Percentiles rank a stretch among this genome's conserved stretches.
phyloP scores from a whole-genome alignment of 2,329 filamentous ascomycete species.

The Xylariales sp. region DNA sequence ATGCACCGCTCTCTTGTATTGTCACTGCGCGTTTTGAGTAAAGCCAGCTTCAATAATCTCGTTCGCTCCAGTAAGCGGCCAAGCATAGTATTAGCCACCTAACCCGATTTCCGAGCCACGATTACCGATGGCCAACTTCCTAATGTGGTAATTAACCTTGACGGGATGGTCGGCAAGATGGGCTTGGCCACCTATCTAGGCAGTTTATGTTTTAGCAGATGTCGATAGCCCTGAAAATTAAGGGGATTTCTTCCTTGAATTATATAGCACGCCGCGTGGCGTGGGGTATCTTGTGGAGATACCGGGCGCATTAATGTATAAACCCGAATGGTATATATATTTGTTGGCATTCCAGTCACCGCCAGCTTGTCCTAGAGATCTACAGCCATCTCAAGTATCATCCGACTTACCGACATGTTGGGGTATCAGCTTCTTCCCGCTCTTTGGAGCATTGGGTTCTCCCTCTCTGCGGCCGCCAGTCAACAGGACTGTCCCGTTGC shows the following conservation, averaged over 20 bases:
- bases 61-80: slow-evolving; percentile 18
- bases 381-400: not conserved
- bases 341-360: not conserved
- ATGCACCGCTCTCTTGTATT: not conserved
- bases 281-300: slow-evolving; percentile 19
- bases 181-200: slow-evolving; percentile 33
- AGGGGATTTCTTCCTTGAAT: slow-evolving; percentile 12
- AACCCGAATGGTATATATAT: slow-evolving; percentile 24
- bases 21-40: slow-evolving; percentile 19
- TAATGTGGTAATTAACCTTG: slow-evolving; percentile 17
- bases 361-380: too few species aligned
- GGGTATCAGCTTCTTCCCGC: slow-evolving; percentile 37
- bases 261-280: slow-evolving; percentile 19
- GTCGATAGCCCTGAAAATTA: not conserved
- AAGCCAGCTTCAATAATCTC: slow-evolving; percentile 8
- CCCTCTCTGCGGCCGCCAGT: slow-evolving; percentile 20
- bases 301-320: not conserved
- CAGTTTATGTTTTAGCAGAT: slow-evolving; percentile 27
- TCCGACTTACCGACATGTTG: slow-evolving; percentile 38
- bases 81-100: slow-evolving; percentile 34
- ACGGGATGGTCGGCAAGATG: slow-evolving; percentile 12
- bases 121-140: slow-evolving; percentile 30
- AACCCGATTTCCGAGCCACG: slow-evolving; percentile 23
- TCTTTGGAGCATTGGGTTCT: slow-evolving; percentile 40
- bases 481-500: slow-evolving; percentile 42